Conservation (phyloP, 768 basidiomycete species). For the Tylopilus sp. region DNA sequence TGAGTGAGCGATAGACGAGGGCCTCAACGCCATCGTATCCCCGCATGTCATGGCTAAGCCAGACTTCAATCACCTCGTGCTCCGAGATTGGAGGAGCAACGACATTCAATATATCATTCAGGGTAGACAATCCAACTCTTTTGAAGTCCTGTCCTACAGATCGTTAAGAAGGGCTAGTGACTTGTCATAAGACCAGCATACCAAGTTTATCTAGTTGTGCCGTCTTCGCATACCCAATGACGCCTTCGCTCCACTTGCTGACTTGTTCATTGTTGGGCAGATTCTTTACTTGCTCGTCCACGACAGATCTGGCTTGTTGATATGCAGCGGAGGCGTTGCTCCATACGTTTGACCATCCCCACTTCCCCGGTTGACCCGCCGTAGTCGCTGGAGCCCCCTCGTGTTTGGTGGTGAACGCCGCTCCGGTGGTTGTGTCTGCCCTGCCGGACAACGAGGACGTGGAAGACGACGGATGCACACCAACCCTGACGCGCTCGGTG, state of each 20-base stretch:
- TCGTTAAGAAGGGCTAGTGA: not conserved
- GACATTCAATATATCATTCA: conserved; percentile 90
- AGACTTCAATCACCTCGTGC: conserved; percentile 96
- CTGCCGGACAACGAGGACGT: conserved; percentile 40
- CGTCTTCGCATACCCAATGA: conserved; percentile 82
- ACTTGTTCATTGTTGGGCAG: conserved; percentile 84
- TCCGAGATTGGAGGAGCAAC: conserved; percentile 98
- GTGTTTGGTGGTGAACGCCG: conserved; percentile 16
- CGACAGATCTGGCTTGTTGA: conserved; percentile 81
- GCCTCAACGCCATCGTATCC: conserved; percentile 95
- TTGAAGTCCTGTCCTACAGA: conserved; percentile 82
- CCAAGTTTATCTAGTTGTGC: conserved; percentile 89
- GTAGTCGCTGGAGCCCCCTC: conserved; percentile 16
- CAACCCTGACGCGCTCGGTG: conserved; percentile 71
- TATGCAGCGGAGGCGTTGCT: conserved; percentile 79
- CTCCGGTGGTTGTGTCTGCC: conserved; percentile 29
- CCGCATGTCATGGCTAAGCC: conserved; percentile 94
- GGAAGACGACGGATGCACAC: conserved; percentile 42
- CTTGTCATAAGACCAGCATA: conserved; percentile 39
- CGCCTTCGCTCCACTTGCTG: conserved; percentile 83
- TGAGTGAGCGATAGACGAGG: conserved; percentile 84
- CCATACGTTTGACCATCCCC: conserved; percentile 93
- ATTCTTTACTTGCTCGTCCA: conserved; percentile 91
- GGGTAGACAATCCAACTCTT: conserved; percentile 80
- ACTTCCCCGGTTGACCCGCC: conserved; percentile 36